Evolutionary conservation across 345 rosid species (phyloP).

Genomic region (Citrus unshiu): DNA sequence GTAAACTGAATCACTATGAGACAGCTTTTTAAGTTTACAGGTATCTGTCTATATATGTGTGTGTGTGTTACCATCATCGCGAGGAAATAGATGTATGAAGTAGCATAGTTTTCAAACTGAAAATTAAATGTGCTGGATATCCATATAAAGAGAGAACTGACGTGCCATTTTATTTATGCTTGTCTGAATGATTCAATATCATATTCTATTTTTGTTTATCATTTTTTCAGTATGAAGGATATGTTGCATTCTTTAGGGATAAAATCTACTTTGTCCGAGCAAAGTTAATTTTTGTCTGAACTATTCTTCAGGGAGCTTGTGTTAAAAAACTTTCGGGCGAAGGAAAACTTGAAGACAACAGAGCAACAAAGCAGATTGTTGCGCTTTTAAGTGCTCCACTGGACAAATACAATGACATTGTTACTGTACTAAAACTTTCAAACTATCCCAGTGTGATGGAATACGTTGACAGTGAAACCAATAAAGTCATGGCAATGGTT

Average conservation of each 20-base stretch:
- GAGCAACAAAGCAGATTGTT: slow-evolving; percentile 90
- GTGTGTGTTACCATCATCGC: no score
- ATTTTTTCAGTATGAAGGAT: background rate
- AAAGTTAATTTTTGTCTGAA: background rate
- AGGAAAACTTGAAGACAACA: slow-evolving; percentile 80
- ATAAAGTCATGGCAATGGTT: slow-evolving; percentile 90
- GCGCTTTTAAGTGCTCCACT: slow-evolving; percentile 95
- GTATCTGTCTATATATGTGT: background rate
- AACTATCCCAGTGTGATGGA: slow-evolving; percentile 88
- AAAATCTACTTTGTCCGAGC: background rate
- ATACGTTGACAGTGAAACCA: slow-evolving; percentile 83
- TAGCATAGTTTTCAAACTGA: background rate
- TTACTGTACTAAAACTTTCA: slow-evolving; percentile 81
- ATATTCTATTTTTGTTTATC: background rate
- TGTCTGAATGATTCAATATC: background rate
- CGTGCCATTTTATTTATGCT: background rate
- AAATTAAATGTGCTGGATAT: background rate
- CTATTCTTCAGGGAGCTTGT: slow-evolving; percentile 79
- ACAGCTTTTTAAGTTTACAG: background rate
- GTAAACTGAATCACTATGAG: background rate
- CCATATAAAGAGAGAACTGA: background rate
- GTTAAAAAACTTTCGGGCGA: slow-evolving; percentile 66
- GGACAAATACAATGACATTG: slow-evolving; percentile 93
- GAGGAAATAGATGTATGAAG: background rate
- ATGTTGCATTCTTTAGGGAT: background rate